Evolutionary conservation across 306 rosid genomes (phyloP).

Genomic region (Pyrus betulifolia): DNA sequence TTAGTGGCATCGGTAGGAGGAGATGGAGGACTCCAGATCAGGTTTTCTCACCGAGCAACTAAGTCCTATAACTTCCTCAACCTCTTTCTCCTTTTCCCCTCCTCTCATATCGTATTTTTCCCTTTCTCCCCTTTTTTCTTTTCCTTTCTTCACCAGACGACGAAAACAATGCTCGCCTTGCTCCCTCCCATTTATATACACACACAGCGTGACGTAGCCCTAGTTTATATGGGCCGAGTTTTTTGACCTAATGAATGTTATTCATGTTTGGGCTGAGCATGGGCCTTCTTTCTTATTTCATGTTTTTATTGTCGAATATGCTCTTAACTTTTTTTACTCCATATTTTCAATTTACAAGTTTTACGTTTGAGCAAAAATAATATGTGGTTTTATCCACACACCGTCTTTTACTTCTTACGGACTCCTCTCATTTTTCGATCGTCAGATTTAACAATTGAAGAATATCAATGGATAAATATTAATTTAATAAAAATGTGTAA

Average conservation of each 20-base stretch:
- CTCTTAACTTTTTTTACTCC: no score
- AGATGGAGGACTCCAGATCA: neutral
- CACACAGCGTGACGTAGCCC: neutral
- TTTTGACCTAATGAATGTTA: neutral
- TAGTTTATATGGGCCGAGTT: neutral
- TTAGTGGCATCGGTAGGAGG: neutral
- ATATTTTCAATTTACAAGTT: no score
- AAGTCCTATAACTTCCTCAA: constrained; percentile 1
- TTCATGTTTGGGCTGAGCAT: no score
- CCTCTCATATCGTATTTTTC: constrained; percentile 1
- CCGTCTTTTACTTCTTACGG: no score
- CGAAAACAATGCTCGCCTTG: accelerated
- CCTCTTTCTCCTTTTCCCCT: constrained; percentile 29
- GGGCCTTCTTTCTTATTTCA: no score
- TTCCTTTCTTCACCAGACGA: neutral
- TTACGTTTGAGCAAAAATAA: no score
- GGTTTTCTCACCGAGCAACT: neutral
- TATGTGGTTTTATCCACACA: no score
- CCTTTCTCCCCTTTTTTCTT: neutral
- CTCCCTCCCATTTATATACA: neutral
- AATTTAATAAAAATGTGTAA: no score
- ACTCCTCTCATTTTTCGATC: accelerated
- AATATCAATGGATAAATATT: no score
- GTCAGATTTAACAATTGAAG: no score
- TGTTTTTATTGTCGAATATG: no score